Evolutionary conservation across 2,329 filamentous ascomycete species (phyloP).

Genomic region (Apiospora phragmitis): DNA sequence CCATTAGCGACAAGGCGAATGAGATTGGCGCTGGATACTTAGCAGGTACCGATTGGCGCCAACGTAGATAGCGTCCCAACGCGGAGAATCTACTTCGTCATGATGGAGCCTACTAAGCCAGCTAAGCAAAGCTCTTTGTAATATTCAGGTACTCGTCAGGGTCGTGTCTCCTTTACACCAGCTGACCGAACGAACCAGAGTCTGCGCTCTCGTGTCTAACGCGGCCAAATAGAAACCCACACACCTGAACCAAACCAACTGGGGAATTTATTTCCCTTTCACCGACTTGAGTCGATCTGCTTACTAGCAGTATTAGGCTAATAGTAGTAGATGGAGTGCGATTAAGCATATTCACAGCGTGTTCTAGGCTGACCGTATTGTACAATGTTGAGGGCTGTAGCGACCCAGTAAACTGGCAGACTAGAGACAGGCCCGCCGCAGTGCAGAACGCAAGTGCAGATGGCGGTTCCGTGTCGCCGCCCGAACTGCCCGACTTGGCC

Average conservation of each 20-base stretch:
- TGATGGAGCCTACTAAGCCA: neutral
- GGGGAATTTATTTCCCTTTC: neutral
- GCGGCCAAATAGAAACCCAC: neutral
- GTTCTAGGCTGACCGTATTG: neutral
- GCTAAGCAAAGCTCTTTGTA: neutral
- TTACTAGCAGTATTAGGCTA: too few species aligned
- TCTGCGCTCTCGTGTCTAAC: neutral
- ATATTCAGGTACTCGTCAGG: neutral
- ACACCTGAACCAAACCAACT: neutral
- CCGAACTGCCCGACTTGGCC: neutral
- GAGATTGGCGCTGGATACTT: neutral
- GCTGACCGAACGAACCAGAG: neutral
- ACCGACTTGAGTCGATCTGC: neutral
- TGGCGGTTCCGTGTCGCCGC: neutral
- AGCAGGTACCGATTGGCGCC: neutral
- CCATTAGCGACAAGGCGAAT: neutral
- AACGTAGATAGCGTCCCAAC: neutral
- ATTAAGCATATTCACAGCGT: neutral
- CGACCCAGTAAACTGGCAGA: conserved; percentile 2
- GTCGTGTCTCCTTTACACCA: neutral
- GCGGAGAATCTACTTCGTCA: neutral
- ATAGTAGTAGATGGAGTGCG: neutral
- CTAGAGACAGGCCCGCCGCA: neutral
- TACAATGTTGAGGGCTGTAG: neutral
- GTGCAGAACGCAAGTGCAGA: neutral